These are phyloP conservation scores for Mycena metata DNA, from an alignment of 768 basidiomycete genomes.

Conservation along the genomic window DNA sequence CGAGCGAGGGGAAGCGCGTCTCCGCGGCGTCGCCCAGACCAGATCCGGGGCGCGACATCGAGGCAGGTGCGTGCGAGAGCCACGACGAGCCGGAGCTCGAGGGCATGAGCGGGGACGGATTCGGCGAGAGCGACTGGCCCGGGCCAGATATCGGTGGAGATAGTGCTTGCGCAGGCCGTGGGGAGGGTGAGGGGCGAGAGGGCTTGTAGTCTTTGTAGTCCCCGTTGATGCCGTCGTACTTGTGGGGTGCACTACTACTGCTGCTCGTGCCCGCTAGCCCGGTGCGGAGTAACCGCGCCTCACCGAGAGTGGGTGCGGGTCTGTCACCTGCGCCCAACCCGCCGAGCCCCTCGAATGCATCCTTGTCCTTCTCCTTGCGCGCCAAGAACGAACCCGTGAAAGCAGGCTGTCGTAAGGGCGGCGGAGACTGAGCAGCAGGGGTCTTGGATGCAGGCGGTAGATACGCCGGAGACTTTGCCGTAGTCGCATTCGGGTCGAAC, in stretches of 20 bases:
- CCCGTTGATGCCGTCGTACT: conserved; percentile 41
- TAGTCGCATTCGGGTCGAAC: conserved; percentile 50
- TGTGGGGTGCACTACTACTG: conserved; percentile 38
- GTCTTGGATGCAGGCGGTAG: conserved; percentile 32
- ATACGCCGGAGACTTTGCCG: conserved; percentile 29
- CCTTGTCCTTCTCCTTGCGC: conserved; percentile 58
- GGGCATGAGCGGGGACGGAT: conserved; percentile 44
- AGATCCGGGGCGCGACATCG: conserved; percentile 49
- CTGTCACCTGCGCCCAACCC: conserved; percentile 58
- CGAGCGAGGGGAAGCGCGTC: conserved; percentile 88
- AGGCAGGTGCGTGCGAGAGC: conserved; percentile 45
- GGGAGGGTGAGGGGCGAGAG: conserved; percentile 54
- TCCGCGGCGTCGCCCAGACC: conserved; percentile 66
- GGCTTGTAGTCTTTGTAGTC: conserved; percentile 47
- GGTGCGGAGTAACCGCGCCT: conserved; percentile 79
- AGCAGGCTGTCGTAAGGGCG: conserved; percentile 45
- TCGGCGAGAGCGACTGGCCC: conserved; percentile 49
- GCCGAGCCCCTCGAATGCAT: conserved; percentile 86
- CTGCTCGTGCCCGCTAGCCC: conserved; percentile 71
- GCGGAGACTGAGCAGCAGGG: conserved; percentile 35
- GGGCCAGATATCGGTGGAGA: conserved; percentile 26
- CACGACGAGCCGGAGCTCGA: conserved; percentile 49
- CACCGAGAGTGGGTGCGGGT: conserved; percentile 77
- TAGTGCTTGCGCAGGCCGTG: conserved; percentile 35
- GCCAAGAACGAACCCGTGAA: conserved; percentile 44